Percentiles rank a stretch among this genome's conserved stretches.
phyloP scores from a whole-genome alignment of 2,329 filamentous ascomycete genomes.

The Penicillium sp. region DNA sequence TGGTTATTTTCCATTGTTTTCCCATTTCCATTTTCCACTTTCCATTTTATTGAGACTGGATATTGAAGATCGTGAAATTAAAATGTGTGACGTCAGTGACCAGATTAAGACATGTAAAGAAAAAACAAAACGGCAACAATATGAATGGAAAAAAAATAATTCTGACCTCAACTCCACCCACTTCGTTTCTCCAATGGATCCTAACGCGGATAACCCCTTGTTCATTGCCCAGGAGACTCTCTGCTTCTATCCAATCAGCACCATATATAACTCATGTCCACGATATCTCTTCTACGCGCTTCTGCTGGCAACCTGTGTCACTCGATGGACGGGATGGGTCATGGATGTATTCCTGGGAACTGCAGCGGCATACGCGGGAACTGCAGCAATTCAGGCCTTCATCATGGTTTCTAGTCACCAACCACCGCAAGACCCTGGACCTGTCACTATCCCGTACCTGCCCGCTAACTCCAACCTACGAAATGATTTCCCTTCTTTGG shows the following conservation, averaged over 20 bases:
- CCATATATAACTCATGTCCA: constrained; percentile 32
- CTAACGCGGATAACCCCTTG: constrained; percentile 3
- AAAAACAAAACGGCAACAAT: neutral
- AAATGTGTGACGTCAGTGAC: neutral
- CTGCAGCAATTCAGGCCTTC: constrained; percentile 32
- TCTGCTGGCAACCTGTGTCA: constrained; percentile 27
- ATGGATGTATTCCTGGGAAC: constrained; percentile 32
- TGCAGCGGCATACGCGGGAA: constrained; percentile 33
- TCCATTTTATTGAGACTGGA: too few relatives aligned
- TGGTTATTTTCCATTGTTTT: neutral
- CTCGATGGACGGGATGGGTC: constrained; percentile 33
- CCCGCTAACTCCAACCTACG: constrained; percentile 13
- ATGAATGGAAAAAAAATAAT: neutral
- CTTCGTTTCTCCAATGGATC: neutral
- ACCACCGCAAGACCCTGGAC: constrained; percentile 5
- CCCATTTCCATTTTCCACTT: neutral
- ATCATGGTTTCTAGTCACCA: constrained; percentile 26
- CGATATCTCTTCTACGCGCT: constrained; percentile 35
- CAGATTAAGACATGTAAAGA: neutral
- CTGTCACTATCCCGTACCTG: constrained; percentile 25
- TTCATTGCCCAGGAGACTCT: constrained; percentile 32
- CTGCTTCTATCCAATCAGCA: constrained; percentile 35
- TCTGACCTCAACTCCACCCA: too few relatives aligned
- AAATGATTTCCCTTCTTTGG: constrained; percentile 19
- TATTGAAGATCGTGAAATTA: neutral